Base-by-base conservation (phyloP, 2,329 filamentous ascomycete genomes). In the Dryadomyces quercivorus region DNA sequence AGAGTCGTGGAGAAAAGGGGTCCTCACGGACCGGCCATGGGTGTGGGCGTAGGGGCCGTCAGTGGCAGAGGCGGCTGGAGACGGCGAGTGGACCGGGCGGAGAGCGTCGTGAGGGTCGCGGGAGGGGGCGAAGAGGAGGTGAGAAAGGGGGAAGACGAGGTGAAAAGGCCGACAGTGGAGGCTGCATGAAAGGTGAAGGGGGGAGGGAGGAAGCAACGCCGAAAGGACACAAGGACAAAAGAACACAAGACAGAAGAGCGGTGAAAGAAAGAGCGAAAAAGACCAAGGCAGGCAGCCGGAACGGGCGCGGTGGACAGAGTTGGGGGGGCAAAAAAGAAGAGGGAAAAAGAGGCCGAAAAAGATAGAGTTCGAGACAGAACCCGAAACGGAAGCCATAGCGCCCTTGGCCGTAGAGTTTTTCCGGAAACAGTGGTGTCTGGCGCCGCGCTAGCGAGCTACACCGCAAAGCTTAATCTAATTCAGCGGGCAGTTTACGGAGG, bases 1-100 rank as follows among this genome's bases (percentile, higher is more conserved):
- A 18, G 10, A 26, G 40, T 51, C 48, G 26, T 46, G 16, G 26
- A 31, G 13, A 48, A 31, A 48, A 16, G 16, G 22, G 20, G 18
- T 20, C 42, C 50, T 52, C 42, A 45, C 10, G 38, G 50, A 36
- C 38, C 50, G 26, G 42, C 50, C 50, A 52, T 52, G 50, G 38
- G 15, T 5, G 48, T 42, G 34, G 48, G 34, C 1, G 44, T 9
- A 20, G 18, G 10, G 22, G 20, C 18, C 10, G 44, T 10, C 10
- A 13, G 46, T 31, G 26, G 26, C 26, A 31, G 26, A 31, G 26
- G 26, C 26, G 26, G 26, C 26, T 31, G 26, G 26, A 31, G 26
- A 31, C 26, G 26, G 26, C 4, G 26, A 5, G 26, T 31, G 26
- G 26, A 31, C 26, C 26, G 26, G 26, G 8, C 26, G 26, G 26